Conservation (phyloP, 148 eudicot genomes). For the Limonium bicolor region DNA sequence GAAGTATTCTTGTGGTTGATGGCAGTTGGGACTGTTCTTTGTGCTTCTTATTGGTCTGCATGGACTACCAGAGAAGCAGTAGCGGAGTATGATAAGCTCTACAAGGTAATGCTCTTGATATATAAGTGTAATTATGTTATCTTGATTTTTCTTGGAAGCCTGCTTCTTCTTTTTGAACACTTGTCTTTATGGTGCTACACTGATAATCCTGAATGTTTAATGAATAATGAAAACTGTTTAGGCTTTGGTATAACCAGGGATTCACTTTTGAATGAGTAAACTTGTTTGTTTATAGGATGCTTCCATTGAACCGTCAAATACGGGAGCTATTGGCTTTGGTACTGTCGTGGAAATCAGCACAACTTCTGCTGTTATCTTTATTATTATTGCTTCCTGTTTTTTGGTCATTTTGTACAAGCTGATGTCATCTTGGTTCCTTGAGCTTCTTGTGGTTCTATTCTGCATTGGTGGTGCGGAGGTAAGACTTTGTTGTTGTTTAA, state of each 20-base stretch:
- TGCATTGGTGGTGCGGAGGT: constrained; percentile 93
- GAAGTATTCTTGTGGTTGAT: constrained; percentile 78
- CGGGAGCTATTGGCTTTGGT: constrained; percentile 15
- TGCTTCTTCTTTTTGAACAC: too few species aligned
- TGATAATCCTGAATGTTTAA: too few species aligned
- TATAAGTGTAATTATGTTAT: too few species aligned
- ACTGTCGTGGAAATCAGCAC: constrained; percentile 52
- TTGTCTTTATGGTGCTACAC: too few species aligned
- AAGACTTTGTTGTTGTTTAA: constrained; percentile 5
- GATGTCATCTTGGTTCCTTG: constrained; percentile 68
- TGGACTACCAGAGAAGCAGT: constrained; percentile 77
- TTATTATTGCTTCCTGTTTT: constrained; percentile 72
- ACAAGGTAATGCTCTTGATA: constrained; percentile 31
- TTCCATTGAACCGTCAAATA: constrained; percentile 30
- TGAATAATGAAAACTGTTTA: too few species aligned
- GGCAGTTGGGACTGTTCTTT: constrained; percentile 74
- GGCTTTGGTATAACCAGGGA: neutral
- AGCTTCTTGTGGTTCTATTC: constrained; percentile 66
- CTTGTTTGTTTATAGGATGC: constrained; percentile 33
- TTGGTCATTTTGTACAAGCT: constrained; percentile 47
- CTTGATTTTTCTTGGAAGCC: too few species aligned
- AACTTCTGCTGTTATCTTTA: constrained; percentile 52
- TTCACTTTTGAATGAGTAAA: neutral
- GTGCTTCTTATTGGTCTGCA: constrained; percentile 91
- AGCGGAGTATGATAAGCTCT: constrained; percentile 51